Conservation (phyloP, 768 basidiomycete species). For the Suillus subaureus region DNA sequence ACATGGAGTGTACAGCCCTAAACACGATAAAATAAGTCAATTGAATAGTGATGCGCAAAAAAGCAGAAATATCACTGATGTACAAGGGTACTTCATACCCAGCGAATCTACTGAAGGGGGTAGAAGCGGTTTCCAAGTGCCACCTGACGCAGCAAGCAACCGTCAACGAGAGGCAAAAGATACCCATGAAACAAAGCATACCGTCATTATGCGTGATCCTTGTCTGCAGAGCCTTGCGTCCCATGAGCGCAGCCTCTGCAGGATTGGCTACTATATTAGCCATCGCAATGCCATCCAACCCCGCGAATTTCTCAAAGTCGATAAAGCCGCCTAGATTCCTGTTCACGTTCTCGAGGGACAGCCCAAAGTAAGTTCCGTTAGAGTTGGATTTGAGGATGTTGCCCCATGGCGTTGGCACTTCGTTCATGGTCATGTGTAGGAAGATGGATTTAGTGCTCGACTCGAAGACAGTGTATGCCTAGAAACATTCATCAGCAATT, state of each 20-base stretch:
- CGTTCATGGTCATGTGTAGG: slow-evolving; percentile 93
- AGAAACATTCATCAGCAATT: not conserved
- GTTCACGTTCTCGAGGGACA: slow-evolving; percentile 87
- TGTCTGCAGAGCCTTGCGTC: slow-evolving; percentile 78
- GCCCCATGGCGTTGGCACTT: slow-evolving; percentile 78
- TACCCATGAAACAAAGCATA: slow-evolving; percentile 30
- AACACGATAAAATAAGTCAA: slow-evolving; percentile 16
- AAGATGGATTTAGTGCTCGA: slow-evolving; percentile 92
- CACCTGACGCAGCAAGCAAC: slow-evolving; percentile 46
- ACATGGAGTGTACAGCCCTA: slow-evolving; percentile 87
- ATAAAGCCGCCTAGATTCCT: slow-evolving; percentile 84
- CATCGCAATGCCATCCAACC: slow-evolving; percentile 93
- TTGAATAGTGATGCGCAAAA: no score
- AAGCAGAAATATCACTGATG: slow-evolving; percentile 49
- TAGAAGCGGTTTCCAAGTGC: slow-evolving; percentile 81
- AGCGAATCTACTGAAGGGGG: slow-evolving; percentile 80
- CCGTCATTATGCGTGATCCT: slow-evolving; percentile 97
- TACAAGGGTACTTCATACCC: slow-evolving; percentile 71
- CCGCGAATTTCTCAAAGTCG: slow-evolving; percentile 98
- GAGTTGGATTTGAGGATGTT: slow-evolving; percentile 95
- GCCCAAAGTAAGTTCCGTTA: slow-evolving; percentile 94
- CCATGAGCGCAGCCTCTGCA: slow-evolving; percentile 67
- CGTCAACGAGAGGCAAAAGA: not conserved
- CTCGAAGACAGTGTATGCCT: slow-evolving; percentile 94
- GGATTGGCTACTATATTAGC: slow-evolving; percentile 90